Evolutionary conservation across 345 rosid species (phyloP).

Genomic region (Arabis hirsuta): DNA sequence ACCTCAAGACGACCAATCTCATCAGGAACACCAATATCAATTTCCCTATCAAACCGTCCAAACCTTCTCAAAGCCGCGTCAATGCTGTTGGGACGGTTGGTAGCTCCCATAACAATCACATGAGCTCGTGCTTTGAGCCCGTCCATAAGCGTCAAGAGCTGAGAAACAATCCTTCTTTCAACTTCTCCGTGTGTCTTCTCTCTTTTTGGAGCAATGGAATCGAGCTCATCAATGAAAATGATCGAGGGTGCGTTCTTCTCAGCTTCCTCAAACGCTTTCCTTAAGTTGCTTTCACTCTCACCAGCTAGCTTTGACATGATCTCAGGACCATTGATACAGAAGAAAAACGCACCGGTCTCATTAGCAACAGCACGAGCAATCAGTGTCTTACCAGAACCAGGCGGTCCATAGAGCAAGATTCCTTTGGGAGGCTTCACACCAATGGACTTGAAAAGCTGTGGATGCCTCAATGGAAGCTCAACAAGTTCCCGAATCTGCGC

Average conservation of each 20-base stretch:
- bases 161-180: constrained; percentile 67
- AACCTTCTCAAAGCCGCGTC: constrained; percentile 93
- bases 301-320: constrained; percentile 82
- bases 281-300: constrained; percentile 73
- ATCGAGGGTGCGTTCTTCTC: constrained; percentile 50
- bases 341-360: constrained; percentile 78
- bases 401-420: constrained; percentile 68
- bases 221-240: constrained; percentile 70
- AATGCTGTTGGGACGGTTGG: constrained; percentile 94
- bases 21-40: constrained; percentile 95
- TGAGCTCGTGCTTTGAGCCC: constrained; percentile 91
- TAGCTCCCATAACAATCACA: constrained; percentile 94
- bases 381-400: constrained; percentile 64
- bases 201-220: constrained; percentile 73
- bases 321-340: constrained; percentile 72
- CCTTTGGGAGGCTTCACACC: constrained; percentile 81
- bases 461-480: constrained; percentile 73
- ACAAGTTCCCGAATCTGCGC: constrained; percentile 79
- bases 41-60: constrained; percentile 92
- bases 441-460: constrained; percentile 71
- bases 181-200: constrained; percentile 74
- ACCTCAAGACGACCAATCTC: constrained; percentile 98
- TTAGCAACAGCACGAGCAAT: constrained; percentile 76
- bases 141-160: constrained; percentile 87
- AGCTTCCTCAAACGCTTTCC: constrained; percentile 79